These are phyloP conservation scores for Fusarium sp. DNA, from an alignment of 2,329 filamentous ascomycete species.

Conservation along the genomic window DNA sequence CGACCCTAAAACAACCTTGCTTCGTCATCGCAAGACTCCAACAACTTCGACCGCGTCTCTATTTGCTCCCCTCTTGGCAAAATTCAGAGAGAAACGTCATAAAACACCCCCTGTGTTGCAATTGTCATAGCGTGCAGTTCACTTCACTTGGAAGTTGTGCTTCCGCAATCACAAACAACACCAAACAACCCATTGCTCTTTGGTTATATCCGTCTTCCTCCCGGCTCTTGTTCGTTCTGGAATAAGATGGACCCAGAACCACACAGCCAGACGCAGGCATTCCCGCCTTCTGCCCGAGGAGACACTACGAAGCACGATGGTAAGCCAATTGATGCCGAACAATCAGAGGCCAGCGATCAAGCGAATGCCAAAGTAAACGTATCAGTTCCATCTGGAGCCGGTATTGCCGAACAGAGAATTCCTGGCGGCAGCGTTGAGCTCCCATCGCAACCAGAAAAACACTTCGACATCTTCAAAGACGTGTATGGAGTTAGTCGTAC, in stretches of 20 bases:
- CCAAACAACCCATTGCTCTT: neutral
- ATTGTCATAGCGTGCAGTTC: neutral
- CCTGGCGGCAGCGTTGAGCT: neutral
- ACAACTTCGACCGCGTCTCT: neutral
- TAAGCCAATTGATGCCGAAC: neutral
- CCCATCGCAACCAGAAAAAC: neutral
- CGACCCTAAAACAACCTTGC: neutral
- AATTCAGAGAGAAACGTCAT: neutral
- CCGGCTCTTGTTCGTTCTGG: constrained; percentile 8
- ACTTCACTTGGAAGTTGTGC: neutral
- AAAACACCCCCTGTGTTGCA: neutral
- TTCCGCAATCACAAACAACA: neutral
- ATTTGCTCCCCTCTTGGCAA: neutral
- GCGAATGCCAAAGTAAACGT: neutral
- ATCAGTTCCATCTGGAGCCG: neutral
- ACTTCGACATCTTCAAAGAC: constrained; percentile 1
- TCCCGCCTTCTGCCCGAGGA: constrained; percentile 6
- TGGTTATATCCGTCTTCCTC: constrained; percentile 30
- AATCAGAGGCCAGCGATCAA: neutral
- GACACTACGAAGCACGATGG: constrained; percentile 5
- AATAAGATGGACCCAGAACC: constrained; percentile 19
- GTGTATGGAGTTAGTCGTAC: neutral
- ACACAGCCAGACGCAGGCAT: constrained; percentile 11
- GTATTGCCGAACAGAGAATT: neutral
- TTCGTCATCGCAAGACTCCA: constrained; percentile 10